Conservation (phyloP, 148 eudicot genomes). For the Linanthus parryae region DNA sequence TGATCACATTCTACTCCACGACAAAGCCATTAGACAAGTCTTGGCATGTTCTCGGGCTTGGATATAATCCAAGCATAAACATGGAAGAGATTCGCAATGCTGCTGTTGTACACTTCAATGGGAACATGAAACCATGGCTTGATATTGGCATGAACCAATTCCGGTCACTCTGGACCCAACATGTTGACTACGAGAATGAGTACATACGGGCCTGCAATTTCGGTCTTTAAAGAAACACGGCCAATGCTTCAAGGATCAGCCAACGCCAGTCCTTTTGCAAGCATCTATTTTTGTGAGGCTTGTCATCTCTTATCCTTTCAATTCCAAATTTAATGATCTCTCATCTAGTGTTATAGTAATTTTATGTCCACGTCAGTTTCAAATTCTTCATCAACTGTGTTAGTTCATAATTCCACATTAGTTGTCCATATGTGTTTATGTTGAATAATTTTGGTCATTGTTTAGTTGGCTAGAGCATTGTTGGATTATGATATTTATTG, state of each 20-base stretch:
- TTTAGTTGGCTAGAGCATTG: too few species aligned
- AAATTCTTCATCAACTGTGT: constrained; percentile 10
- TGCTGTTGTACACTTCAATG: constrained; percentile 90
- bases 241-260: constrained; percentile 17
- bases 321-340: too few species aligned
- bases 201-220: constrained; percentile 86
- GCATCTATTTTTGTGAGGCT: constrained; percentile 20
- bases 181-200: constrained; percentile 85
- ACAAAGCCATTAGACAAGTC: constrained; percentile 92
- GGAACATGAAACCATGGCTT: constrained; percentile 95
- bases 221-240: constrained; percentile 32
- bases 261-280: constrained; percentile 25
- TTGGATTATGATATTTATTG: too few species aligned
- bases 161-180: constrained; percentile 70
- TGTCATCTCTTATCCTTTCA: too few species aligned
- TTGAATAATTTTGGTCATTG: too few species aligned
- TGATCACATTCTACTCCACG: constrained; percentile 83
- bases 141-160: constrained; percentile 84
- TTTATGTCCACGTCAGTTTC: constrained; percentile 16
- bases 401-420: constrained; percentile 13
- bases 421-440: constrained; percentile 19
- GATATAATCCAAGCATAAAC: constrained; percentile 86
- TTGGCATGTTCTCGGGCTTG: constrained; percentile 96
- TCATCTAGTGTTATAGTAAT: constrained; percentile 11
- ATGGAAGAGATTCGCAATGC: constrained; percentile 79